Evolutionary conservation across 2,329 filamentous ascomycete genomes (phyloP).

Genomic region (Penicillium brevicompactum): DNA sequence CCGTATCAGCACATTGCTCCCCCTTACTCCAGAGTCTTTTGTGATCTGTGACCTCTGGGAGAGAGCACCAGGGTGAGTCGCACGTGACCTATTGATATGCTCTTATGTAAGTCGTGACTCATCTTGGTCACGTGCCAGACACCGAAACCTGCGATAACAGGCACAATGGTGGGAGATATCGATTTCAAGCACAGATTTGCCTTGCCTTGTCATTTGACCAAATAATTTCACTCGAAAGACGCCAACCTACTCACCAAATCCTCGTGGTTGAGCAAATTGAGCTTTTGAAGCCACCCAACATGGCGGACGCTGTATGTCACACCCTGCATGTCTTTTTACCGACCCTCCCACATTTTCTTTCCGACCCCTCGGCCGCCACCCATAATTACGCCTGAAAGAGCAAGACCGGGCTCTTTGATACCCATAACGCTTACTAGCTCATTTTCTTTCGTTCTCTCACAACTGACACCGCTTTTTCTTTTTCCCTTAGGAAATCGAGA

Average conservation of each 20-base stretch:
- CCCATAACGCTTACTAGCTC: neutral
- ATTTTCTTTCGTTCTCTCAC: neutral
- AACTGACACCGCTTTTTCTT: conserved; percentile 33
- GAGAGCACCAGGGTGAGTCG: too few relatives aligned
- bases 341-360: conserved; percentile 45
- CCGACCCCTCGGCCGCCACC: conserved; percentile 27
- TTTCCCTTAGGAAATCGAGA: conserved; percentile 43
- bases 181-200: conserved; percentile 23
- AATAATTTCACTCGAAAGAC: conserved; percentile 4
- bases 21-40: too few relatives aligned
- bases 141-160: conserved; percentile 25
- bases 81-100: too few relatives aligned
- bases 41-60: too few relatives aligned
- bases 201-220: conserved; percentile 11
- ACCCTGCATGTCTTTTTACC: conserved; percentile 35
- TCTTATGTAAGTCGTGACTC: conserved; percentile 13
- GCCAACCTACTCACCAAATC: neutral
- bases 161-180: conserved; percentile 14
- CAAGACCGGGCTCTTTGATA: neutral
- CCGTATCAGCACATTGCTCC: too few relatives aligned
- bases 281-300: conserved; percentile 27
- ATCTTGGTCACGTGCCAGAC: conserved; percentile 18
- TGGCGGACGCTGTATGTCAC: conserved; percentile 50
- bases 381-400: conserved; percentile 13
- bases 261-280: conserved; percentile 16